These are phyloP conservation scores for Lactifluus rugatus DNA, from an alignment of 768 basidiomycete genomes.

Conservation along the genomic window DNA sequence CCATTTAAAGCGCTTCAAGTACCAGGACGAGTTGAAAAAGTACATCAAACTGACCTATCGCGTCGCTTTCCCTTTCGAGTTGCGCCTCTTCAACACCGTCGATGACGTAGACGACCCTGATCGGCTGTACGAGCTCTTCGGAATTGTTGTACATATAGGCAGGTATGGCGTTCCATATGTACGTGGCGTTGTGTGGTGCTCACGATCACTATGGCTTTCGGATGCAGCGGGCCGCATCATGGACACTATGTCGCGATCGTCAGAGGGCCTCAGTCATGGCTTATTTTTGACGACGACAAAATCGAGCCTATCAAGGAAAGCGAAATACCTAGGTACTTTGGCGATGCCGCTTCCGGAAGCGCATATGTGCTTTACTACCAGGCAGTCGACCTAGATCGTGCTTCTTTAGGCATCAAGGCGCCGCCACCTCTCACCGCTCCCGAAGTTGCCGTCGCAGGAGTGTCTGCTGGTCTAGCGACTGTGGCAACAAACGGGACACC, in stretches of 20 bases:
- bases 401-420: constrained; percentile 54
- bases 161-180: constrained; percentile 44
- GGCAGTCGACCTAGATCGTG: constrained; percentile 74
- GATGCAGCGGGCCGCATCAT: constrained; percentile 84
- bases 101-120: constrained; percentile 91
- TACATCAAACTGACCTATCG: constrained; percentile 96
- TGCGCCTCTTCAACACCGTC: constrained; percentile 93
- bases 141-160: constrained; percentile 98
- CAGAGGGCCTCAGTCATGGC: constrained; percentile 73
- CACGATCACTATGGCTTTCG: constrained; percentile 5
- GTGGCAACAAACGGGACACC: neutral
- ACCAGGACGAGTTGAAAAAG: constrained; percentile 82
- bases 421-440: constrained; percentile 22
- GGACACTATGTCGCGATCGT: constrained; percentile 97
- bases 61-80: constrained; percentile 91
- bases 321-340: constrained; percentile 91
- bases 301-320: constrained; percentile 80
- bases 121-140: constrained; percentile 87
- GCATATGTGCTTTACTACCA: constrained; percentile 98
- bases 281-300: constrained; percentile 92
- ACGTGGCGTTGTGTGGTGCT: neutral
- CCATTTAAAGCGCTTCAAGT: constrained; percentile 98
- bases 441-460: constrained; percentile 14
- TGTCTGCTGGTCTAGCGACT: neutral
- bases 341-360: constrained; percentile 76